These are phyloP conservation scores for Ascochyta fabae DNA, from an alignment of 2,329 filamentous ascomycete genomes.

Conservation along the genomic window DNA sequence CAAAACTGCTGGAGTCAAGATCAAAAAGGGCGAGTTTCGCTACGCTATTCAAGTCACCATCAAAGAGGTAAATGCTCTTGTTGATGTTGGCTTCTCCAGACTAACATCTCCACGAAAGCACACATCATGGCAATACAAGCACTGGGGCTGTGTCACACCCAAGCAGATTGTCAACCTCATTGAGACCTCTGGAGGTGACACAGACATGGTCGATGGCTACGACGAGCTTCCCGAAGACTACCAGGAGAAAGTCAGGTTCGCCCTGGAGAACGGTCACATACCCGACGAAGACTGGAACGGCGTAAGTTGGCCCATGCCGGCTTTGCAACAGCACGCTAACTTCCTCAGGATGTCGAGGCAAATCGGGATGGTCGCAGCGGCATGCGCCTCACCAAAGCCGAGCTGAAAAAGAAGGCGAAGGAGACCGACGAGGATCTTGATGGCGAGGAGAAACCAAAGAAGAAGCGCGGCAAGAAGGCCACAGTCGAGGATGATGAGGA, in stretches of 20 bases:
- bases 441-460: conserved; percentile 48
- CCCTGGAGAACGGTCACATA: conserved; percentile 79
- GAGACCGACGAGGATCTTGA: conserved; percentile 34
- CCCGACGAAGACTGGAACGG: conserved; percentile 87
- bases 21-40: conserved; percentile 73
- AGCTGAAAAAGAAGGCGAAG: conserved; percentile 41
- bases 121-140: conserved; percentile 77
- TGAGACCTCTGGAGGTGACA: conserved; percentile 63
- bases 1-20: conserved; percentile 73
- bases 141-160: conserved; percentile 93
- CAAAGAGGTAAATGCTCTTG: conserved; percentile 35
- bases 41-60: conserved; percentile 76
- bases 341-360: conserved; percentile 70
- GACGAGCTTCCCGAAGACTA: conserved; percentile 74
- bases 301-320: conserved; percentile 59
- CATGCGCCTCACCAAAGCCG: conserved; percentile 57
- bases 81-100: background rate
- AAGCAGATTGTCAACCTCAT: conserved; percentile 71
- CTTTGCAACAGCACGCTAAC: conserved; percentile 10
- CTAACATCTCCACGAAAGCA: conserved; percentile 40
- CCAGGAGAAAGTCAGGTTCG: conserved; percentile 75
- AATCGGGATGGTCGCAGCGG: conserved; percentile 73
- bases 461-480: conserved; percentile 49
- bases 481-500: conserved; percentile 39
- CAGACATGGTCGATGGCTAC: conserved; percentile 77